Evolutionary conservation across 1,139 yeast genomes (phyloP).

Genomic region (Hansenula sp.): DNA sequence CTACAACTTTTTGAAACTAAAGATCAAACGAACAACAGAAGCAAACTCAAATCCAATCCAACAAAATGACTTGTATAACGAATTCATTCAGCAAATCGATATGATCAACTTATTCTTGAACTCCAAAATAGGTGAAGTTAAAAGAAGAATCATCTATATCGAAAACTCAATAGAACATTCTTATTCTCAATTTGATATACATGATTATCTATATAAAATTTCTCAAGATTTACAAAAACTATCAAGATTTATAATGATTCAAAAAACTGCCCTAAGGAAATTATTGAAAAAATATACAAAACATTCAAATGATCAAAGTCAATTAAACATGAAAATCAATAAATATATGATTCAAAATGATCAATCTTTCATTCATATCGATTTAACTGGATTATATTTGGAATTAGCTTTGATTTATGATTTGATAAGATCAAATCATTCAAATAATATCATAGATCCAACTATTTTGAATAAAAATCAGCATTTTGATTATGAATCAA

Average conservation of each 20-base stretch:
- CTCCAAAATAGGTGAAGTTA: slow-evolving; percentile 63
- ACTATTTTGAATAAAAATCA: slow-evolving; percentile 20
- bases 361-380: slow-evolving; percentile 60
- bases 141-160: slow-evolving; percentile 36
- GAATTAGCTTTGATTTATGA: slow-evolving; percentile 61
- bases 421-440: slow-evolving; percentile 31
- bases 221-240: slow-evolving; percentile 64
- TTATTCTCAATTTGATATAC: slow-evolving; percentile 18
- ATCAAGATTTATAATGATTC: slow-evolving; percentile 72
- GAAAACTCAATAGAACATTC: slow-evolving; percentile 31
- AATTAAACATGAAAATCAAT: slow-evolving; percentile 33
- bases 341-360: slow-evolving; percentile 35
- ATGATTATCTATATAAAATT: slow-evolving; percentile 36
- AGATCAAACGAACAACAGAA: slow-evolving; percentile 47
- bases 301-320: slow-evolving; percentile 43
- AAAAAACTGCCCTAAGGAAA: slow-evolving; percentile 78
- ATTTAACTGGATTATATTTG: slow-evolving; percentile 59
- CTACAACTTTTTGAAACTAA: slow-evolving; percentile 68
- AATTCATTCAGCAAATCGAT: slow-evolving; percentile 47
- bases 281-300: slow-evolving; percentile 76
- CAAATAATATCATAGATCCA: no score
- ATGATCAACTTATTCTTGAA: slow-evolving; percentile 55
- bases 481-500: slow-evolving; percentile 30
- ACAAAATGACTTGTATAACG: slow-evolving; percentile 26
- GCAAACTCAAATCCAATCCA: slow-evolving; percentile 10